Percentiles rank a stretch among this genome's conserved stretches.
These are phyloP conservation scores for Periglandula ipomoeae DNA, from an alignment of 2,329 filamentous ascomycete species.

Conservation along the genomic window DNA sequence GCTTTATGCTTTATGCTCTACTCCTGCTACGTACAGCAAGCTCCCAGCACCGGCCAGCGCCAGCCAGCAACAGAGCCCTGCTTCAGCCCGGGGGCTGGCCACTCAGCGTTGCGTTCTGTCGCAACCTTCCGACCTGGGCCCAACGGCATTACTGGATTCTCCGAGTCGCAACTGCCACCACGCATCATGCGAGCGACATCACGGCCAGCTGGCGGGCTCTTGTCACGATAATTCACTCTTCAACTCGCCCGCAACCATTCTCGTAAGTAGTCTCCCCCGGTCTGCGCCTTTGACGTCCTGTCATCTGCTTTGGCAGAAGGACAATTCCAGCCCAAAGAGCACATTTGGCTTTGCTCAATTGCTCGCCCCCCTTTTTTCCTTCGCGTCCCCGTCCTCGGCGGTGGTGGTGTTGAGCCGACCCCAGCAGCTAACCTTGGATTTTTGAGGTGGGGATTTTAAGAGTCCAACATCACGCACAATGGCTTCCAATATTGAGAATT, in stretches of 20 bases:
- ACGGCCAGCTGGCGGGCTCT: neutral
- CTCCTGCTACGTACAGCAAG: too few relatives aligned
- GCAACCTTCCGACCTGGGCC: neutral
- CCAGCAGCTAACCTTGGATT: neutral
- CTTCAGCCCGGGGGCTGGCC: too few relatives aligned
- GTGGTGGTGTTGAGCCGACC: neutral
- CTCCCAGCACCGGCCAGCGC: too few relatives aligned
- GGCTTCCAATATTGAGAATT: slow-evolving; percentile 18
- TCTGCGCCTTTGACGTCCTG: neutral
- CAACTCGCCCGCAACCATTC: neutral
- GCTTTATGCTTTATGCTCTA: too few relatives aligned
- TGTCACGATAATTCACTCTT: neutral
- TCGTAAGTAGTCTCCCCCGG: neutral
- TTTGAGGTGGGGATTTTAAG: neutral
- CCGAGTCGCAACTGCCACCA: neutral
- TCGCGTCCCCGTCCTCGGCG: neutral
- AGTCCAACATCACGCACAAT: slow-evolving; percentile 11
- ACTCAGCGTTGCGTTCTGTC: too few relatives aligned
- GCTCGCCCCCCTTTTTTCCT: neutral
- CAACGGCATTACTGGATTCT: slow-evolving; percentile 5
- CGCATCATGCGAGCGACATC: neutral
- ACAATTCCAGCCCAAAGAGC: neutral
- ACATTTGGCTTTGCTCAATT: neutral
- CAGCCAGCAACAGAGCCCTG: too few relatives aligned
- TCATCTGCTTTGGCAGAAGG: neutral